Percentiles rank a stretch among this genome's conserved stretches.
phyloP scores from a whole-genome alignment of 179 eudicot species.

The Beta lomatogona region DNA sequence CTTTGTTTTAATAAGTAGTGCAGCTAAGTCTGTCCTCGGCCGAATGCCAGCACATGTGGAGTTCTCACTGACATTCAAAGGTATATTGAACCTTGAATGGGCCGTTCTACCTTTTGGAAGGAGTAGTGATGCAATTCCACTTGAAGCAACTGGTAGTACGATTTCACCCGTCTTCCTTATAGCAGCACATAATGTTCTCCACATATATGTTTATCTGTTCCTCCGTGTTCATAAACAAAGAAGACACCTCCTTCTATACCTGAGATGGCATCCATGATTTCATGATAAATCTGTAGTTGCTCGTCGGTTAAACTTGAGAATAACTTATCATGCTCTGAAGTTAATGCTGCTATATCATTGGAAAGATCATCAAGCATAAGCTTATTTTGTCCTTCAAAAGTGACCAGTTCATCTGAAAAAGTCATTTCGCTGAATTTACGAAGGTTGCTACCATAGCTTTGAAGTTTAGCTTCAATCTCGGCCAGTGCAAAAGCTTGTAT shows the following conservation, averaged over 20 bases:
- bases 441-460: not conserved
- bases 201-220: not conserved
- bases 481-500: not conserved
- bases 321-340: not conserved
- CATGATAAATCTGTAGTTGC: not conserved
- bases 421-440: not conserved
- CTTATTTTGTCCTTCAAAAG: not conserved
- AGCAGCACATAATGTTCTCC: not conserved
- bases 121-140: conserved; percentile 8
- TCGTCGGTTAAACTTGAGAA: not conserved
- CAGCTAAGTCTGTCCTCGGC: not conserved
- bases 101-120: not conserved
- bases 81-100: conserved; percentile 5
- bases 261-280: not conserved
- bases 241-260: conserved; percentile 8
- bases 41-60: not conserved
- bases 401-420: not conserved
- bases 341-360: not conserved
- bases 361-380: not conserved
- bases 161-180: not conserved
- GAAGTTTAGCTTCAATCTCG: not conserved
- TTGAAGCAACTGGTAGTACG: not conserved
- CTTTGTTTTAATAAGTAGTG: not conserved
- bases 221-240: conserved; percentile 15
- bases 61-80: not conserved